Conservation (phyloP, 139 green algal species). For the Tetraselmis chui region DNA sequence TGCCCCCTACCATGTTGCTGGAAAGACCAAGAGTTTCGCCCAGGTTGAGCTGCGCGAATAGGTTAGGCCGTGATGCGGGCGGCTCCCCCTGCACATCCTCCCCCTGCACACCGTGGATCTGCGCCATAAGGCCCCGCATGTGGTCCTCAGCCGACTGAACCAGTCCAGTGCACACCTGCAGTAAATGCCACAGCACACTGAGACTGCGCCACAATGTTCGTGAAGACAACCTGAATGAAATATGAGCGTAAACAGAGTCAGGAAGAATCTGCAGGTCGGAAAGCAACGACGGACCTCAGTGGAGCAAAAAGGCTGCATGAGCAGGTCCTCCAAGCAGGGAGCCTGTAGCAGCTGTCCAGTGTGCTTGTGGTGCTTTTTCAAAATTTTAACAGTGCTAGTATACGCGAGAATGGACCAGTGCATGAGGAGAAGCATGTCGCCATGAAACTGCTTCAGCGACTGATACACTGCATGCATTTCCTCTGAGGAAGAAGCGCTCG, state of each 20-base stretch:
- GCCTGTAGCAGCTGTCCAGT: slow-evolving; percentile 54
- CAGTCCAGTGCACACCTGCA: not conserved
- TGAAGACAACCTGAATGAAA: too few species aligned
- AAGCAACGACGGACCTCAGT: slow-evolving; percentile 62
- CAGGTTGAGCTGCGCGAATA: not conserved
- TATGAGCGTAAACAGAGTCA: too few species aligned
- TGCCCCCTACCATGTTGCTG: not conserved
- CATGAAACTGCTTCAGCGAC: slow-evolving; percentile 63
- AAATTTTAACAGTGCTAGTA: slow-evolving; percentile 63
- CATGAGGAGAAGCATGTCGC: slow-evolving; percentile 69
- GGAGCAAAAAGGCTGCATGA: slow-evolving; percentile 71
- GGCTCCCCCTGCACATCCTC: not conserved
- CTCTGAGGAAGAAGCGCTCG: not conserved
- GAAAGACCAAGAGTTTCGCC: not conserved
- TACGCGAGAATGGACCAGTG: slow-evolving; percentile 77
- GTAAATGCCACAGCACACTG: too few species aligned
- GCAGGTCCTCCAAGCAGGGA: slow-evolving; percentile 58
- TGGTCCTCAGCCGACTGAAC: not conserved
- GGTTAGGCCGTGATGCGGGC: not conserved
- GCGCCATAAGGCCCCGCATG: not conserved
- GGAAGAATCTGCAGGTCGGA: too few species aligned
- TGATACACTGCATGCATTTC: not conserved
- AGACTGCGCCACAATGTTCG: too few species aligned
- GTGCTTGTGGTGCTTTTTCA: slow-evolving; percentile 86
- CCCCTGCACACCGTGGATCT: too few species aligned